Evolutionary conservation across 2,329 filamentous ascomycete genomes (phyloP).

Genomic region (Calycina herbarum): DNA sequence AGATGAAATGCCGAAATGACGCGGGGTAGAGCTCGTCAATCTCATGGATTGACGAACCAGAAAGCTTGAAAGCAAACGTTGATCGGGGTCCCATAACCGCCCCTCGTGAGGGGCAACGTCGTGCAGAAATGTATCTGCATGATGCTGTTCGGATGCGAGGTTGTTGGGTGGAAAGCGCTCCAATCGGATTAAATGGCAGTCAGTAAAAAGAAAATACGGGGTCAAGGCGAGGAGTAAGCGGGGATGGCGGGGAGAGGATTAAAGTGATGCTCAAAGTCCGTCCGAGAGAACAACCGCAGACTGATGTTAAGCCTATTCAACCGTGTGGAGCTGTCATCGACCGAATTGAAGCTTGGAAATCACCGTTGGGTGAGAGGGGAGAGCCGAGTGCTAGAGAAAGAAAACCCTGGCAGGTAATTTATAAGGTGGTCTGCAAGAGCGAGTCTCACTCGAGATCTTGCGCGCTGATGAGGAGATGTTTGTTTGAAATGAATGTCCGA

Average conservation of each 20-base stretch:
- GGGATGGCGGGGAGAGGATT: not conserved
- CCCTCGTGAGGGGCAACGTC: not conserved
- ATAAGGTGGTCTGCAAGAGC: not conserved
- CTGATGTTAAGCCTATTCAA: not conserved
- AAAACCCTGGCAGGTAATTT: not conserved
- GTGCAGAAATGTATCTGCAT: not conserved
- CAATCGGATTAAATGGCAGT: slow-evolving; percentile 16
- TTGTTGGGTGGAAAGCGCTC: slow-evolving; percentile 13
- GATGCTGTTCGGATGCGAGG: slow-evolving; percentile 12
- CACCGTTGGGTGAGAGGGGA: not conserved
- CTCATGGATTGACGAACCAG: slow-evolving; percentile 4
- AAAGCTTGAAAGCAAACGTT: not conserved
- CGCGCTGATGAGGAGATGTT: too few relatives aligned
- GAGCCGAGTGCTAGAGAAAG: not conserved
- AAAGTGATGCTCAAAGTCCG: not conserved
- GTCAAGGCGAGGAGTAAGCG: not conserved
- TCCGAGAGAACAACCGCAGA: slow-evolving; percentile 2
- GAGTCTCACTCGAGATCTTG: too few relatives aligned
- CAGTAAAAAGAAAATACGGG: not conserved
- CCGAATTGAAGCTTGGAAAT: not conserved
- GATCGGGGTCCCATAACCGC: slow-evolving; percentile 3
- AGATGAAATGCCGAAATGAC: slow-evolving; percentile 10
- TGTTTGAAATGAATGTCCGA: too few relatives aligned
- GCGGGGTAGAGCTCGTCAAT: slow-evolving; percentile 13
- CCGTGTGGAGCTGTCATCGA: not conserved